Evolutionary conservation across 306 rosid species (phyloP).

Genomic region (Amphicarpaea edgeworthii): DNA sequence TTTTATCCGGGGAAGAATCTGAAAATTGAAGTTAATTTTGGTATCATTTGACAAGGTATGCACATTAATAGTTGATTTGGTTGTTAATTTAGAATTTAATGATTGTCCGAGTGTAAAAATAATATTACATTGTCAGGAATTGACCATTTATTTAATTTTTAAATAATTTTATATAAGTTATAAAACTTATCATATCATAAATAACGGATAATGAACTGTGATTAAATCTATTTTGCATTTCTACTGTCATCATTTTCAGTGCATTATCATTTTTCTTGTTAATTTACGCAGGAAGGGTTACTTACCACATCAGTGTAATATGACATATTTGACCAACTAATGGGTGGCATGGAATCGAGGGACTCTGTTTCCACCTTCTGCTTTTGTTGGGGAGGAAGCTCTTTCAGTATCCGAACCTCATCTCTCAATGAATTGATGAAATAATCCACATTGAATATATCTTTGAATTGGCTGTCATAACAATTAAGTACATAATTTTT

Average conservation of each 20-base stretch:
- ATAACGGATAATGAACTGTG: no score
- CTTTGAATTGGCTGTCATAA: conserved; percentile 59
- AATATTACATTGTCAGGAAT: no score
- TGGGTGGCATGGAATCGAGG: conserved; percentile 72
- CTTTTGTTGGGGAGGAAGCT: conserved; percentile 66
- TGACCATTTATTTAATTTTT: no score
- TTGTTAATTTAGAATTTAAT: no score
- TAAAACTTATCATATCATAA: no score
- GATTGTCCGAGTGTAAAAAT: no score
- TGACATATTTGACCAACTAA: conserved; percentile 87
- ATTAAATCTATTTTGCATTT: no score
- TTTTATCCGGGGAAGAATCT: conserved; percentile 76
- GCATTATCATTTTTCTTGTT: no score
- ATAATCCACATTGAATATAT: conserved; percentile 73
- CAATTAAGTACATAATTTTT: neutral
- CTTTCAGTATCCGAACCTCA: conserved; percentile 68
- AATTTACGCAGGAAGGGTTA: no score
- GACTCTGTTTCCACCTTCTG: conserved; percentile 50
- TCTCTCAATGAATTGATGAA: conserved; percentile 71
- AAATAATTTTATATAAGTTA: no score
- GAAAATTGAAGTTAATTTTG: conserved; percentile 7
- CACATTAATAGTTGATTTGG: no score
- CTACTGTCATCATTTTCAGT: no score
- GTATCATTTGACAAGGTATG: neutral
- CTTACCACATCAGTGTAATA: conserved; percentile 70